Base-by-base conservation (phyloP, 139 green algal species). In the Chlorella vulgaris region DNA sequence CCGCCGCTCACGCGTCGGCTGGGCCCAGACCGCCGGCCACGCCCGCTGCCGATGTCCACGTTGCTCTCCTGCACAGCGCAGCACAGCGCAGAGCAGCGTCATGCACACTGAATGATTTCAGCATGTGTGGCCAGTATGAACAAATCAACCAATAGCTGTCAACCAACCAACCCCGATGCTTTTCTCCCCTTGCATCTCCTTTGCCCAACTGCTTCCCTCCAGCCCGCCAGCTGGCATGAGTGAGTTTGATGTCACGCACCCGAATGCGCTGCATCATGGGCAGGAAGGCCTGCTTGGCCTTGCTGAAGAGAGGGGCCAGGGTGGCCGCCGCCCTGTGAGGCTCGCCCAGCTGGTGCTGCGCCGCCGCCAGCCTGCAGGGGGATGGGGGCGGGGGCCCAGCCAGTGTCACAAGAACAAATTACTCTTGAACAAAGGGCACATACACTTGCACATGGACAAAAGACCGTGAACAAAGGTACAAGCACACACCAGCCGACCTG, bases 281-380 rank as follows among this genome's bases (percentile, higher is more conserved):
- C n/a, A 58, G 26, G 39, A 80, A 80, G n/a, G 43, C 38, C 5
- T 69, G 58, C 39, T 70, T 70, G 55, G 28, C 74, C 0, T 29
- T 39, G 7, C 21, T 43, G 39, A 80, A 80, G 38, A 80, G 24
- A 28, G 74, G 74, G 33, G 42, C 39, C 50, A 80, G 58, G 38
- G 42, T 13, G 2, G 58, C 58, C 28, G 29, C 74, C 2, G 58
- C 74, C 38, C 22, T 7, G n/a, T 21, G 28, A 2, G 74, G 15
- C 18, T 58, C 28, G 38, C 58, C 74, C 8, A 28, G 19, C 28
- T 39, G 39, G 33, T 70, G 74, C 55, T 71, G n/a, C 3, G 38
- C n/a, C 3, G 29, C 58, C 4, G 74, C 74, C 74, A 80, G 38
- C 74, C 74, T 80, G 74, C 74, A 58, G 50, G n/a, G 7, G n/a